Evolutionary conservation across 2,329 filamentous ascomycete genomes (phyloP), one percentile per base, ranked within the genome.

Genomic region (Curvularia lunata): DNA sequence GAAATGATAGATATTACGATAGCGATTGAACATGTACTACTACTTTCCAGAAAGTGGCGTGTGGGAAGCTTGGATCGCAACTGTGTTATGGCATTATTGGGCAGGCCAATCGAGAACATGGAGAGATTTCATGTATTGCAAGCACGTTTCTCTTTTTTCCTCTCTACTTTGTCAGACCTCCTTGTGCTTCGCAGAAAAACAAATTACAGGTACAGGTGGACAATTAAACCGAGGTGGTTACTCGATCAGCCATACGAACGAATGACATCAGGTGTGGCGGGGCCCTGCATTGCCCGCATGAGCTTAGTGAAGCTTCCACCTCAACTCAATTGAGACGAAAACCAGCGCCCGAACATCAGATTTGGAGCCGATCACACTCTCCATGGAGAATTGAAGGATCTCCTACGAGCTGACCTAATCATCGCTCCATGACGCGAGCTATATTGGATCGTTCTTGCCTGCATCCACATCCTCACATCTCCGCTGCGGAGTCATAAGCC

Each of bases 251-350:
- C 6, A 27, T 4, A 13, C n/a, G 43, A 25, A 32, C 43, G 45
- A 32, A 47, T 47, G 45, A 47, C 28, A 47, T 47, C 45, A 47
- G 28, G 43, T 21, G 16, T 43, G 23, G 16, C 41, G 41, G 12
- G 19, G 25, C 42, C 42, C 42, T 28, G 47, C 47, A 40, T 49
- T 9, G 19, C 30, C 21, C 19, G 45, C 50, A 21, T 38, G 50
- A 57, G 54, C 54, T 57, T 57, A 30, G 50, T 48, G 50, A 54
- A 57, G 54, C 45, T 48, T 57, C 30, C 43, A 28, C 54, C 54
- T 42, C 49, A 53, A 56, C 32, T n/a, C 48, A 47, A 45, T 48
- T 45, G 28, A 23, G 27, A 54, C 48, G 45, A 16, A 46, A 57
- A 19, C 9, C 30, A 18, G 21, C 37, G 12, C 25, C 9, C 25